These are phyloP conservation scores for Pseudogymnoascus sp. DNA, from an alignment of 2,329 filamentous ascomycete species.

Conservation along the genomic window DNA sequence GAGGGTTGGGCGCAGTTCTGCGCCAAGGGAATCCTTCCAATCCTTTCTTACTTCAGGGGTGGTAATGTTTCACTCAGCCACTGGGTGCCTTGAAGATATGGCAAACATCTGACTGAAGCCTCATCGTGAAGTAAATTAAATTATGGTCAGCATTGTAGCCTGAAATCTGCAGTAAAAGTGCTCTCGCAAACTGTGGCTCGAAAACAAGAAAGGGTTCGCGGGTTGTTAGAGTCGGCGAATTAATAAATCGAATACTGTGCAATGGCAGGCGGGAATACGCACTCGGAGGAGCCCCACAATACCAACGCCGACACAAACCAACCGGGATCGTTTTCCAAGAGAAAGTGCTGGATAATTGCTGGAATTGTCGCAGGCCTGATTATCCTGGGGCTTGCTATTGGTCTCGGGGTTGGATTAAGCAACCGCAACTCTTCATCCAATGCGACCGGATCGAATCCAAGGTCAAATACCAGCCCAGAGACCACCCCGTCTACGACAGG, in stretches of 20 bases:
- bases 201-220: neutral
- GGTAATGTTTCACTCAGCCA: neutral
- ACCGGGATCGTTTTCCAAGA: neutral
- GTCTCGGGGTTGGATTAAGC: constrained; percentile 1
- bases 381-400: neutral
- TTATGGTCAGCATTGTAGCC: neutral
- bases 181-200: neutral
- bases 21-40: neutral
- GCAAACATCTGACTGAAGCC: neutral
- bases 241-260: neutral
- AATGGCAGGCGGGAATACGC: neutral
- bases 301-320: neutral
- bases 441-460: neutral
- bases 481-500: neutral
- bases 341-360: neutral
- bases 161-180: neutral
- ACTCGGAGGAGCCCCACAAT: neutral
- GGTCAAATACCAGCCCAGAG: neutral
- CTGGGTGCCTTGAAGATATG: neutral
- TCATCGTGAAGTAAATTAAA: neutral
- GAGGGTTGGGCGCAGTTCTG: neutral
- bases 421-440: neutral
- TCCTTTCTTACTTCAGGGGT: neutral
- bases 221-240: neutral
- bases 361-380: neutral